Evolutionary conservation across 257 asterid genomes (phyloP).

Genomic region (Buddleja alternifolia): DNA sequence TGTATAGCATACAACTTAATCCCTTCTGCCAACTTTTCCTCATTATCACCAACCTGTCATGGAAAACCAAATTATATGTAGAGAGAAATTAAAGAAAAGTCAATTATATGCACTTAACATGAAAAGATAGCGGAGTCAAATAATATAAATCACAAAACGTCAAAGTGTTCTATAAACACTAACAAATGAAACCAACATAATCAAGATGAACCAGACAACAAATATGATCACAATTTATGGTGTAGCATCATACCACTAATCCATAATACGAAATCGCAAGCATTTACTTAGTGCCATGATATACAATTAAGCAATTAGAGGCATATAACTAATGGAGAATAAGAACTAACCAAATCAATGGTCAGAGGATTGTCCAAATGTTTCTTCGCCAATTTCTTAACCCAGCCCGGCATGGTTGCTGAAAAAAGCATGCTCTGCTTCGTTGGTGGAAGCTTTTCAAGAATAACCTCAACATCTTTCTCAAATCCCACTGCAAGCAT

Average conservation of each 20-base stretch:
- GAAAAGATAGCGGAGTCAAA: too few relatives aligned
- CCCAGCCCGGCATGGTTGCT: constrained; percentile 99
- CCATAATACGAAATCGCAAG: background rate
- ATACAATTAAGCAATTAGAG: background rate
- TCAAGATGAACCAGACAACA: background rate
- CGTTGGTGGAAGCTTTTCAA: constrained; percentile 70
- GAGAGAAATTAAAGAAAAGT: too few relatives aligned
- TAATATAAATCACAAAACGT: too few relatives aligned
- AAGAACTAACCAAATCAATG: constrained; percentile 72
- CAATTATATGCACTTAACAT: too few relatives aligned
- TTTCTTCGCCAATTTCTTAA: constrained; percentile 82
- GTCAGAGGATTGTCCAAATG: constrained; percentile 79
- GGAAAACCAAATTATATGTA: constrained; percentile 3
- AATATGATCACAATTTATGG: background rate
- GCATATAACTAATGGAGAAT: constrained; percentile 14
- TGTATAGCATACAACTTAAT: constrained; percentile 79
- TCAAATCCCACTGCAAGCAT: constrained; percentile 99
- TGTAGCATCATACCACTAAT: background rate
- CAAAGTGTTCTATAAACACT: background rate
- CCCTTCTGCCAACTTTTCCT: constrained; percentile 88
- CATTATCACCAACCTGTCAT: constrained; percentile 75
- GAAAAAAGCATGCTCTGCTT: constrained; percentile 99
- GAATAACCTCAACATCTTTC: constrained; percentile 85
- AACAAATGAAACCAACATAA: constrained; percentile 8
- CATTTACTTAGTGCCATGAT: background rate